A percentile compares a stretch with the other conserved stretches of the same genome.
Evolutionary conservation across 129 eudicot species (phyloP).

Genomic region (Smallanthus sonchifolius): DNA sequence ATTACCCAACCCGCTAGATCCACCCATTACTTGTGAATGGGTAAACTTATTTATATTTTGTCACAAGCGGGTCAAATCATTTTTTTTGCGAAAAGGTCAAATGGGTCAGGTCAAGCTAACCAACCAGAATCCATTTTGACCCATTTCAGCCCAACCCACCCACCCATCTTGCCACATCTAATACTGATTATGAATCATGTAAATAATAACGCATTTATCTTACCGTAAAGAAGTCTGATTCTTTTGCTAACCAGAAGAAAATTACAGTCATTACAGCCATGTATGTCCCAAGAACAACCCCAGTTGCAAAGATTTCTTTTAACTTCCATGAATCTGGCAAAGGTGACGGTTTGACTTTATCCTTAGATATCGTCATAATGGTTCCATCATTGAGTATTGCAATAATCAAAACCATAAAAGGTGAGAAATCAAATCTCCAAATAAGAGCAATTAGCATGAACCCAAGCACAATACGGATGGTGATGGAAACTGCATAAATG

Average conservation of each 20-base stretch:
- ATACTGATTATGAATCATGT: not conserved
- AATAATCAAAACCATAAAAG: conserved; percentile 85
- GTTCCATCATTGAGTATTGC: conserved; percentile 94
- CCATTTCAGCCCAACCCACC: not conserved
- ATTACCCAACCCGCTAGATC: not conserved
- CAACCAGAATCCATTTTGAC: not conserved
- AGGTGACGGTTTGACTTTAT: conserved; percentile 82
- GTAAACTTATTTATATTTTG: not conserved
- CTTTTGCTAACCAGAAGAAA: conserved; percentile 69
- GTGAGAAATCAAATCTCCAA: conserved; percentile 86
- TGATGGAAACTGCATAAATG: conserved; percentile 86
- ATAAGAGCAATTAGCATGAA: conserved; percentile 85
- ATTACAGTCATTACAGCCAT: conserved; percentile 77
- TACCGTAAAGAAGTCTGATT: conserved; percentile 73
- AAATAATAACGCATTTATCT: not conserved
- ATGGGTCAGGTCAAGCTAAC: not conserved
- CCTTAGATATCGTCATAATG: conserved; percentile 91
- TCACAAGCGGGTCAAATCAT: not conserved
- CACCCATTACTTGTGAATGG: not conserved
- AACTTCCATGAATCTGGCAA: conserved; percentile 90
- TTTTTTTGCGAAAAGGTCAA: not conserved
- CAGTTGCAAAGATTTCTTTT: conserved; percentile 84
- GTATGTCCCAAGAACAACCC: conserved; percentile 77
- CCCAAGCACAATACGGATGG: conserved; percentile 82
- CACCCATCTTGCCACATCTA: not conserved